Evolutionary conservation across 139 green algal genomes (phyloP).

Genomic region (Mesotaenium endlicherianum): DNA sequence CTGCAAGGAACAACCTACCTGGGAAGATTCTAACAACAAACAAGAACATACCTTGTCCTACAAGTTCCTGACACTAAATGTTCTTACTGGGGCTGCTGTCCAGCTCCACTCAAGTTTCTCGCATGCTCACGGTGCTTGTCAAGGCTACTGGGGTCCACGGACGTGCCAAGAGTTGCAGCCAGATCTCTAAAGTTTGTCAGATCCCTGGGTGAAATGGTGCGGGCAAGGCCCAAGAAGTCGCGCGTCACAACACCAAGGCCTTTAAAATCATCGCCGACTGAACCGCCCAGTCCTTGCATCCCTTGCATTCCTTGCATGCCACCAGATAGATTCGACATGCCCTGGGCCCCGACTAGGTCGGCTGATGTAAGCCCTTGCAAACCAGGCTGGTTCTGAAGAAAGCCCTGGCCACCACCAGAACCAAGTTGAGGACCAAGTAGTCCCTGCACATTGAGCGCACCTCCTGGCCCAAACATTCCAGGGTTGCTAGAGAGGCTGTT

Average conservation of each 20-base stretch:
- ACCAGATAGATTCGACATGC: background rate
- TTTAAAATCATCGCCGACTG: constrained; percentile 5
- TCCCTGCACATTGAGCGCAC: background rate
- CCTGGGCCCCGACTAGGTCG: background rate
- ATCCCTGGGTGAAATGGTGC: constrained; percentile 21
- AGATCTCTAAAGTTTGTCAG: background rate
- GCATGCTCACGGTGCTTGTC: background rate
- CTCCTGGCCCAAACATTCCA: constrained; percentile 6
- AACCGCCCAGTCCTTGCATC: no score
- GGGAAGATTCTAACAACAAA: no score
- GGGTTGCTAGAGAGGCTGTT: background rate
- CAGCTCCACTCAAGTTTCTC: no score
- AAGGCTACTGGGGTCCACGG: background rate
- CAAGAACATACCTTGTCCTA: no score
- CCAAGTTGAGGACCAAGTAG: no score
- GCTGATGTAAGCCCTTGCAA: background rate
- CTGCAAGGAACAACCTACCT: no score
- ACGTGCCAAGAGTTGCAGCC: background rate
- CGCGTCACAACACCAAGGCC: constrained; percentile 14
- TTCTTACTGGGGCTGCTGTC: no score
- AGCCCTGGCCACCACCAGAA: no score
- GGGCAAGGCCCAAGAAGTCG: constrained; percentile 25
- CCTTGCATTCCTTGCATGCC: constrained; percentile 12
- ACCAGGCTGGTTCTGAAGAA: no score
- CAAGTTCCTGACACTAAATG: no score